Base-by-base conservation (phyloP, 2,329 filamentous ascomycete genomes). In the Colletotrichum filicis region DNA sequence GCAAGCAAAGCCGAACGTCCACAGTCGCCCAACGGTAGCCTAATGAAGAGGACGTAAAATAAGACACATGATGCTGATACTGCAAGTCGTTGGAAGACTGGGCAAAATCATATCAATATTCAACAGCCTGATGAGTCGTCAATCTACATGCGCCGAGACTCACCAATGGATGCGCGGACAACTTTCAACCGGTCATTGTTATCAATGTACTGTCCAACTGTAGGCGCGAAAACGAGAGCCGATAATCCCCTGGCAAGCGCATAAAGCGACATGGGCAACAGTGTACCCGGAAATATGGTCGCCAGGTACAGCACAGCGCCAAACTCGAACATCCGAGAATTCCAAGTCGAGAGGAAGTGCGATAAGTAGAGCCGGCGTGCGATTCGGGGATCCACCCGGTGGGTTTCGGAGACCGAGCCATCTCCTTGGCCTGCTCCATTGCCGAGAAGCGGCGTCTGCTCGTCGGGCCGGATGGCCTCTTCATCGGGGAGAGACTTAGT, bases 191-290 rank as follows among this genome's bases (percentile, higher is more conserved):
- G 80, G 59, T 84, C 75, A 4, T 79, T 80, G 3, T 73, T 79
- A 77, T 92, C 90, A 37, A 92, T 85, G 22, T 82, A 80, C 2
- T 77, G 77, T 9, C 90, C 90, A 5, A 92, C 76, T 72, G 80
- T 83, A 9, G 88, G 85, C 1, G 74, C 64, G n/a, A 75, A 60
- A 0, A 75, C 1, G 22, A 75, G 60, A 1, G 68, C 74, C 1
- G 68, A 59, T 4, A 74, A 49, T 3, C 68, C 73, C 1, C 74
- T 61, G 2, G 66, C 24, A 22, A 75, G 63, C 0, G 90, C 89
- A 77, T 91, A 92, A 52, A 89, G 81, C 0, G 89, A 91, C 28
- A 87, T 84, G 56, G 86, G 89, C 16, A 91, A 81, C 14, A 92
- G 78, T 0, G 89, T 91, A 0, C 83, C 79, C 0, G 82, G 82